phyloP scores from a whole-genome alignment of 495 filamentous ascomycete genomes.

The Tricharina praecox region DNA sequence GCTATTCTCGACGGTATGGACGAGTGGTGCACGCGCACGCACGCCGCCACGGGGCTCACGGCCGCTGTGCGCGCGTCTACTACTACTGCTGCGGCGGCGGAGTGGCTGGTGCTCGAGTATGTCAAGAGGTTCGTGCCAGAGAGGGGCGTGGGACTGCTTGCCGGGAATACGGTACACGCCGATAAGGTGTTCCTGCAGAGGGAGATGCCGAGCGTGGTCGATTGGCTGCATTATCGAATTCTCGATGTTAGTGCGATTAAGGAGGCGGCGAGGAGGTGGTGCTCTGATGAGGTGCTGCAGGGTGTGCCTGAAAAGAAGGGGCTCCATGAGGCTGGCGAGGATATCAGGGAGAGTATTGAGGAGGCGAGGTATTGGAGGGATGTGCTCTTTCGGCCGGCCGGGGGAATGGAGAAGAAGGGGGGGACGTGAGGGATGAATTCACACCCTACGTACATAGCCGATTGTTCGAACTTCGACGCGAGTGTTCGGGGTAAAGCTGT shows the following conservation, averaged over 20 bases:
- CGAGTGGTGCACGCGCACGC: constrained; percentile 48
- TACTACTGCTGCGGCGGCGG: constrained; percentile 54
- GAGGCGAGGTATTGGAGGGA: constrained; percentile 72
- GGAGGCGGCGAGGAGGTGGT: constrained; percentile 75
- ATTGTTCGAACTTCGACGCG: too few relatives aligned
- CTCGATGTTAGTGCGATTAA: constrained; percentile 83
- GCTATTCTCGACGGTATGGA: constrained; percentile 60
- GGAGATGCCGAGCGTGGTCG: constrained; percentile 48
- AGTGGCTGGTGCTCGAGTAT: constrained; percentile 56
- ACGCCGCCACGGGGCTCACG: constrained; percentile 58
- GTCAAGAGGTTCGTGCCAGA: constrained; percentile 52
- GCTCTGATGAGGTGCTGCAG: constrained; percentile 38
- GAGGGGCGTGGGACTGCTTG: constrained; percentile 48
- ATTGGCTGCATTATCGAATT: constrained; percentile 74
- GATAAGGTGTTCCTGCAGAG: constrained; percentile 69
- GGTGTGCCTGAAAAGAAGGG: constrained; percentile 52
- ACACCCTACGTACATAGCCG: too few relatives aligned
- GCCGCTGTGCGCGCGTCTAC: constrained; percentile 55
- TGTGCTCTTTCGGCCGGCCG: constrained; percentile 35
- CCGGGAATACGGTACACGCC: constrained; percentile 82
- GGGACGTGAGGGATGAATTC: background rate
- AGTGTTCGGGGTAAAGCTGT: too few relatives aligned
- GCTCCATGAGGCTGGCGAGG: constrained; percentile 66
- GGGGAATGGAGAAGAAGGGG: background rate
- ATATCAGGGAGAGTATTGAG: constrained; percentile 88